These are phyloP conservation scores for Blastobotrys ciferrii DNA, from an alignment of 1,139 yeast genomes.

Conservation along the genomic window DNA sequence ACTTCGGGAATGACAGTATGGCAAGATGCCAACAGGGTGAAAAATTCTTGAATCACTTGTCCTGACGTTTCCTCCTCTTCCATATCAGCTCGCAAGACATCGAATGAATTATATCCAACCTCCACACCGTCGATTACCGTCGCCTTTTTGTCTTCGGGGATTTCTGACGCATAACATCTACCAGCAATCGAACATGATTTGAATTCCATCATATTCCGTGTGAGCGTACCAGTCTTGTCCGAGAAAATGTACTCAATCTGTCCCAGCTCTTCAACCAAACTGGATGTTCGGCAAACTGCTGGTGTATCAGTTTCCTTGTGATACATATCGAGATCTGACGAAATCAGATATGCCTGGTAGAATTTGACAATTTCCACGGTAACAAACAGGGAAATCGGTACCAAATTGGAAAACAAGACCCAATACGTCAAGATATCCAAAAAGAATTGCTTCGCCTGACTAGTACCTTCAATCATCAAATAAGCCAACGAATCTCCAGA, in stretches of 20 bases:
- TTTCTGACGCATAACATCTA: constrained; percentile 77
- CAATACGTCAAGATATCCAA: constrained; percentile 82
- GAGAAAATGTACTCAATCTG: constrained; percentile 94
- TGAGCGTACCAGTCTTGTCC: constrained; percentile 95
- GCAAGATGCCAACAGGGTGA: constrained; percentile 84
- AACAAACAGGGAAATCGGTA: constrained; percentile 91
- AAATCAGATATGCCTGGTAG: constrained; percentile 89
- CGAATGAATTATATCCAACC: constrained; percentile 74
- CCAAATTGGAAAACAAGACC: constrained; percentile 86
- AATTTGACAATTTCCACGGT: constrained; percentile 95
- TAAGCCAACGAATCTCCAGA: constrained; percentile 57
- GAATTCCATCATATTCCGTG: constrained; percentile 96
- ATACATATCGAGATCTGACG: constrained; percentile 84
- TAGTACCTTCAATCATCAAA: constrained; percentile 66
- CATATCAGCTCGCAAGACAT: constrained; percentile 56
- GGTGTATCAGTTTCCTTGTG: constrained; percentile 85
- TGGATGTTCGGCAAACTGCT: constrained; percentile 96
- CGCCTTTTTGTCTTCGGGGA: constrained; percentile 87
- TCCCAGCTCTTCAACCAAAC: constrained; percentile 93
- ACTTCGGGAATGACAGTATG: constrained; percentile 97
- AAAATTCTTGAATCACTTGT: constrained; percentile 72
- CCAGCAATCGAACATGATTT: constrained; percentile 94
- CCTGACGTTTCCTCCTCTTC: constrained; percentile 47
- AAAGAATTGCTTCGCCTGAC: constrained; percentile 69
- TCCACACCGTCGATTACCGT: constrained; percentile 75